These are phyloP conservation scores for Cystofilobasidium capitatum DNA, from an alignment of 768 basidiomycete species.

Conservation along the genomic window DNA sequence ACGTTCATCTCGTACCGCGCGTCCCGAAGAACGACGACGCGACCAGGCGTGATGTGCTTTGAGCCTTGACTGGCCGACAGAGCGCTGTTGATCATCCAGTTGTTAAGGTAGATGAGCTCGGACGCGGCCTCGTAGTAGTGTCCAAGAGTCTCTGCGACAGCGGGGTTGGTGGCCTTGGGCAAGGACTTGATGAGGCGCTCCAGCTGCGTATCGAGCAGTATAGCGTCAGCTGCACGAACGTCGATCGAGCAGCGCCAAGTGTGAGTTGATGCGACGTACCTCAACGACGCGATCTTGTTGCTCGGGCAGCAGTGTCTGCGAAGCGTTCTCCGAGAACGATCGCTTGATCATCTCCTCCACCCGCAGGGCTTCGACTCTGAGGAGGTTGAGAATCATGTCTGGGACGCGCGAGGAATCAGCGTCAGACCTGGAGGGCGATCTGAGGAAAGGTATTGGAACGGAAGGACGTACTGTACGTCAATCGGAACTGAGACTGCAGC, in stretches of 20 bases:
- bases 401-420: background rate
- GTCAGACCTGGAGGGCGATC: background rate
- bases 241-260: background rate
- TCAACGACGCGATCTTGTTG: constrained; percentile 80
- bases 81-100: constrained; percentile 54
- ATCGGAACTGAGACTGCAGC: constrained; percentile 86
- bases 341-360: constrained; percentile 99
- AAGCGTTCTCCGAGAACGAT: constrained; percentile 95
- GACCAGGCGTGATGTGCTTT: constrained; percentile 60
- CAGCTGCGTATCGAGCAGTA: constrained; percentile 44
- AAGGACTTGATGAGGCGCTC: constrained; percentile 50
- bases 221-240: background rate
- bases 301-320: constrained; percentile 82
- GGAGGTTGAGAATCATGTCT: constrained; percentile 90
- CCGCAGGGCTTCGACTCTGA: constrained; percentile 86
- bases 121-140: constrained; percentile 65
- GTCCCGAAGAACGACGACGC: constrained; percentile 75
- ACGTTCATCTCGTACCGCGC: constrained; percentile 66
- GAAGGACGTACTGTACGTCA: constrained; percentile 60
- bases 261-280: constrained; percentile 45
- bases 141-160: constrained; percentile 59
- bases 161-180: constrained; percentile 53
- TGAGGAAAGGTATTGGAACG: background rate
- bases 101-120: constrained; percentile 56
- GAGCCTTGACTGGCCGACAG: constrained; percentile 53